These are phyloP conservation scores for Backusella australiensis DNA, from an alignment of 192 early-diverging fungal species.

Conservation along the genomic window DNA sequence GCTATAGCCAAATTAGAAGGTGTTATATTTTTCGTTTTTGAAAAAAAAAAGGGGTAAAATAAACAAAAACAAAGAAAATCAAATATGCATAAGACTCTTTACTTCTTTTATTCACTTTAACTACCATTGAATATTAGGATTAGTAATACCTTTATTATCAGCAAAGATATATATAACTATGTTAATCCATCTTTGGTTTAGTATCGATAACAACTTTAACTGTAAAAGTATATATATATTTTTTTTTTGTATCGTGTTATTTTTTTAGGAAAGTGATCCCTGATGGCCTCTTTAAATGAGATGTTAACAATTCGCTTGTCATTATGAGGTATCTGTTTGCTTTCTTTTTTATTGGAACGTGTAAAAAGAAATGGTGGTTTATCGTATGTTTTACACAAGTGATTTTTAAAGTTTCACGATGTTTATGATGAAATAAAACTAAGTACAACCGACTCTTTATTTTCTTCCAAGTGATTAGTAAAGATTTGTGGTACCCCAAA, in stretches of 20 bases:
- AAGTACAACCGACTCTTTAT: neutral
- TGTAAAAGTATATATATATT: neutral
- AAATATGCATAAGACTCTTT: neutral
- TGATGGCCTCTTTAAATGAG: neutral
- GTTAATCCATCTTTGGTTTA: neutral
- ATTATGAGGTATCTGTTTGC: neutral
- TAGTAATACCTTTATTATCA: no score
- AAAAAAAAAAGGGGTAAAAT: neutral
- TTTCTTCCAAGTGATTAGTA: neutral
- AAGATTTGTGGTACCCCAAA: neutral
- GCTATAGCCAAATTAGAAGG: neutral
- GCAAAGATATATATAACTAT: neutral
- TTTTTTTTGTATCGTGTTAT: neutral
- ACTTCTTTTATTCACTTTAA: neutral
- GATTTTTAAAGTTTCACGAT: neutral
- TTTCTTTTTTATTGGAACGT: neutral
- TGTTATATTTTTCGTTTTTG: neutral
- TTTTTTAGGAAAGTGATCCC: neutral
- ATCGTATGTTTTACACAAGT: neutral
- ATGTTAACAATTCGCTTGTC: neutral
- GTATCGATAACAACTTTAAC: neutral
- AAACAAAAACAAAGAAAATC: neutral
- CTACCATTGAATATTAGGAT: neutral
- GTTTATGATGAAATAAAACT: conserved; percentile 1
- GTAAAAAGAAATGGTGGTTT: neutral